Conservation (phyloP, 305 asterid species). For the Fraxinus sp. region DNA sequence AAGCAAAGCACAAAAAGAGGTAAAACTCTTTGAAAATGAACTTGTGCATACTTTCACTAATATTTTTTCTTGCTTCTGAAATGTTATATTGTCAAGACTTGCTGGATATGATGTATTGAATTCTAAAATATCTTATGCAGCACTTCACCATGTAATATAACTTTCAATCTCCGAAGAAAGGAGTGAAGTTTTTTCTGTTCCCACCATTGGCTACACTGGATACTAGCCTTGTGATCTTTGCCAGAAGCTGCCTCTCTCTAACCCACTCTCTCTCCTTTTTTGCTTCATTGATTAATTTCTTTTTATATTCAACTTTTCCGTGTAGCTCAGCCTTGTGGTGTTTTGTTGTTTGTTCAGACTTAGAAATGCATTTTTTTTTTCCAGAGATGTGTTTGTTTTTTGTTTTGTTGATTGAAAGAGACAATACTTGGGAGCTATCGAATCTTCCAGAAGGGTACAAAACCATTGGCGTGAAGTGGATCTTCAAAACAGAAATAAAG, state of each 20-base stretch:
- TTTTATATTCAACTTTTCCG: not conserved
- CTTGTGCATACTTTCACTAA: not conserved
- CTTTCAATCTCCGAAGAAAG: not conserved
- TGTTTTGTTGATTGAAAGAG: no score
- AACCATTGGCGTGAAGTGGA: no score
- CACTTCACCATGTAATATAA: not conserved
- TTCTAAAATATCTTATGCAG: not conserved
- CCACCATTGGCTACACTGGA: not conserved
- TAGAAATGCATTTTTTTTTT: not conserved
- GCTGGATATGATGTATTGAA: not conserved
- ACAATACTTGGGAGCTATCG: no score
- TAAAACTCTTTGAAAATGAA: slow-evolving; percentile 20
- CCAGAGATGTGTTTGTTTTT: not conserved
- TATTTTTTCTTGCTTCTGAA: not conserved
- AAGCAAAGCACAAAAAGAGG: slow-evolving; percentile 83
- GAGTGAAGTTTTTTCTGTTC: not conserved
- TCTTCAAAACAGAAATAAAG: no score
- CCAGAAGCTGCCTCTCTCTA: not conserved
- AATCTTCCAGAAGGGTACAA: no score
- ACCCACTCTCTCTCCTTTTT: not conserved
- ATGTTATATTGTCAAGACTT: slow-evolving; percentile 10
- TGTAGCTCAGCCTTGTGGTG: not conserved
- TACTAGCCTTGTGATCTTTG: not conserved
- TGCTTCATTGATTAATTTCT: not conserved
- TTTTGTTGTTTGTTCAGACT: not conserved